Evolutionary conservation across 2,329 filamentous ascomycete genomes (phyloP), one percentile per base, ranked within the genome.

Genomic region (Cytospora schulzeri): DNA sequence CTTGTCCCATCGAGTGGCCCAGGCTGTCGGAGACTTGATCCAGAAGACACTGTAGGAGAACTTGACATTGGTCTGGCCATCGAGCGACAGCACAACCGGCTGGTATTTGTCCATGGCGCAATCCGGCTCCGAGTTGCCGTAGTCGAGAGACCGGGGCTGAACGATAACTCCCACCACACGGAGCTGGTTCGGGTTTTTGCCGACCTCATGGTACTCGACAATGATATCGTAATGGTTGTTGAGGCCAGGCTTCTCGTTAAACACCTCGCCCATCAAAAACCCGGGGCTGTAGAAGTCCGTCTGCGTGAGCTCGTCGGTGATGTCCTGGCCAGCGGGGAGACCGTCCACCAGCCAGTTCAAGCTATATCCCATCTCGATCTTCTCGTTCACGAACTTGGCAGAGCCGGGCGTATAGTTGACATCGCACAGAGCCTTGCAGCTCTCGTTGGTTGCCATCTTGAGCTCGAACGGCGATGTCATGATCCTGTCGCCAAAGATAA

Each of bases 1-100:
- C 78, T 97, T 98, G 82, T 99, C 95, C 95, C 95, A 99, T 69
- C 95, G 87, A 15, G 95, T 99, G 31, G 95, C 95, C 89, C 96
- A 99, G 1, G 91, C 91, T 1, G 93, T 98, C 0, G 84, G 74
- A 0, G 93, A 97, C 69, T 88, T 86, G 64, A 84, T 85, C 95
- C 95, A 99, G 77, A 89, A 91, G 17, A 98, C 92, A 69, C 91
- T 92, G 80, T 99, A 99, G 6, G 93, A 97, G 80, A 92, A 99
- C 2, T 88, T 86, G 26, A 97, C 91, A 24, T 84, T 79, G 24
- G 85, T 92, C 17, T 76, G 73, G 22, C 75, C 74, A 28, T 85
- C 83, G 2, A 81, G 87, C 54, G 82, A 82, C 19, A 99, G 81
- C 7, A 86, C 75, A n/a, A 96, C 76, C 0, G 85, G 81, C 0